These are phyloP conservation scores for Tolypocladium paradoxum DNA, from an alignment of 2,329 filamentous ascomycete species.

Conservation along the genomic window DNA sequence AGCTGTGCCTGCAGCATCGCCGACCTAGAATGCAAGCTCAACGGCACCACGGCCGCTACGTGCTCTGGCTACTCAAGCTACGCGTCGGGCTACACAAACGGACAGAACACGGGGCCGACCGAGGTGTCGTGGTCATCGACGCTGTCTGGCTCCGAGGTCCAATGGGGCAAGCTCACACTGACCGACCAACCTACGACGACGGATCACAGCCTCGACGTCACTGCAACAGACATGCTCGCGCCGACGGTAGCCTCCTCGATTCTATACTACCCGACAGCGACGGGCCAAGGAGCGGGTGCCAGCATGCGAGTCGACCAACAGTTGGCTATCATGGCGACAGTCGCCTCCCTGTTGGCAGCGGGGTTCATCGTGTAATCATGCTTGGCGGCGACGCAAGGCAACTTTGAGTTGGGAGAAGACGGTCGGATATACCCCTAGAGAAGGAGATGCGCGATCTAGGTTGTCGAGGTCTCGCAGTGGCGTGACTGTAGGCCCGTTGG, in stretches of 20 bases:
- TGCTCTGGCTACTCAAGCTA: conserved; percentile 39
- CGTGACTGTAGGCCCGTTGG: background rate
- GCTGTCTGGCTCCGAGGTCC: conserved; percentile 27
- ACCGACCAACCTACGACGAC: conserved; percentile 23
- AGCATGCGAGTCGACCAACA: background rate
- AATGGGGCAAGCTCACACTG: conserved; percentile 34
- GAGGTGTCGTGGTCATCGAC: conserved; percentile 34
- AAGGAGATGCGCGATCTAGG: background rate
- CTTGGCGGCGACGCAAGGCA: background rate
- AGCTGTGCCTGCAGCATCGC: conserved; percentile 24
- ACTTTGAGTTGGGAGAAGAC: no score
- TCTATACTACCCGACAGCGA: conserved; percentile 3
- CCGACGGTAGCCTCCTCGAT: conserved; percentile 6
- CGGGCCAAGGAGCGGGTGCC: background rate
- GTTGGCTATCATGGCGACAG: background rate
- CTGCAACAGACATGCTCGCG: conserved; percentile 7
- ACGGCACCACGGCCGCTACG: conserved; percentile 31
- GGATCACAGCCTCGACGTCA: conserved; percentile 14
- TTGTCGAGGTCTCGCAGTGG: background rate
- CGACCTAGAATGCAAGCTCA: conserved; percentile 30
- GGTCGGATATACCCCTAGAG: background rate
- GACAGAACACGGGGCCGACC: conserved; percentile 29
- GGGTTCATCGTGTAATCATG: background rate
- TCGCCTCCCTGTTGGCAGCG: background rate
- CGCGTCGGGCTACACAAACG: conserved; percentile 25